A percentile compares a stretch with the other conserved stretches of the same genome.
phyloP scores from a whole-genome alignment of 169 alveolate genomes.

The Perkinsus marinus region DNA sequence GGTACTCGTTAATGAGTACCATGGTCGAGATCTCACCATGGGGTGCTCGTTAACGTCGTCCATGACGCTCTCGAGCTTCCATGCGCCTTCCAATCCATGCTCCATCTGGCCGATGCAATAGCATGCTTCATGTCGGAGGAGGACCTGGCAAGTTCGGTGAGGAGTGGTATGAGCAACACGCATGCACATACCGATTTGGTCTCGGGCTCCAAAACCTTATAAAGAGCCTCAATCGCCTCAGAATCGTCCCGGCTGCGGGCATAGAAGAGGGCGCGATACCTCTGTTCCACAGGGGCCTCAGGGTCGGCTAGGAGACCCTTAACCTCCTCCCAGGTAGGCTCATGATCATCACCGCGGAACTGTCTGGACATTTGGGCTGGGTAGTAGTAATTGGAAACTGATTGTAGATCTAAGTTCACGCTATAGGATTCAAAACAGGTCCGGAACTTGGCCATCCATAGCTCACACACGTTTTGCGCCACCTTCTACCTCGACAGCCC shows the following conservation, averaged over 20 bases:
- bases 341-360: neutral
- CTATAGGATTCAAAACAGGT: too few species aligned
- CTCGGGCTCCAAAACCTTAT: neutral
- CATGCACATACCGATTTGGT: neutral
- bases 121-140: neutral
- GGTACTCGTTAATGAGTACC: neutral
- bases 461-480: neutral
- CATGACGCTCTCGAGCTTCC: neutral
- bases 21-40: neutral
- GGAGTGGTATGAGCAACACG: neutral
- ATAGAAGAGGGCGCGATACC: neutral
- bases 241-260: neutral
- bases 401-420: too few species aligned
- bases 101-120: neutral
- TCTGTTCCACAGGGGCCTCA: neutral
- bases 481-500: neutral
- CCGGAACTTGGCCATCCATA: neutral
- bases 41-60: neutral
- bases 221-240: neutral
- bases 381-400: too few species aligned
- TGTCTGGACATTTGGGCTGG: neutral
- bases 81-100: neutral
- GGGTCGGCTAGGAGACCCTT: neutral
- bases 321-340: neutral
- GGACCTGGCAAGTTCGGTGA: neutral